Percentiles rank a stretch among this genome's conserved stretches.
These are phyloP conservation scores for Pyrenopolyporus hunteri DNA, from an alignment of 495 filamentous ascomycete genomes.

Conservation along the genomic window DNA sequence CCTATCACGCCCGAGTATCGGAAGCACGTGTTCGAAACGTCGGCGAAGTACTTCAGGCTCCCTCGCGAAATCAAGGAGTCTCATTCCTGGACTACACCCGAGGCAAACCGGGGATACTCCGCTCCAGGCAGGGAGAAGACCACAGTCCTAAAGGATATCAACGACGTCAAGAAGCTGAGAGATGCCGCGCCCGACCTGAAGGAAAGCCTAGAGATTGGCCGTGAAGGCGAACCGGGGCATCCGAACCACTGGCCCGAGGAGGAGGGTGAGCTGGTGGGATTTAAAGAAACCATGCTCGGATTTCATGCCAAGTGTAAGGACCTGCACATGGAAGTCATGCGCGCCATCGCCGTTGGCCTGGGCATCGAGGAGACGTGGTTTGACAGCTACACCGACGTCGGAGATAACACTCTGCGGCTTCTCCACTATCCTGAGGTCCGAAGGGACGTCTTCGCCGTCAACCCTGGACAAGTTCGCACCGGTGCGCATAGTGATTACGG, in stretches of 20 bases:
- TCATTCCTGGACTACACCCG: slow-evolving; percentile 71
- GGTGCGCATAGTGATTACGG: slow-evolving; percentile 92
- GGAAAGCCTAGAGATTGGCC: slow-evolving; percentile 83
- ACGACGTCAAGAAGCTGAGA: slow-evolving; percentile 65
- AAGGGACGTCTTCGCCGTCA: slow-evolving; percentile 70
- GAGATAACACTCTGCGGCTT: slow-evolving; percentile 87
- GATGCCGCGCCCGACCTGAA: slow-evolving; percentile 75
- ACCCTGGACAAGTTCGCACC: slow-evolving; percentile 77
- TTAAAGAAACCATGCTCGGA: slow-evolving; percentile 71
- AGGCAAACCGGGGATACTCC: slow-evolving; percentile 81
- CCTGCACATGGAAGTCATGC: slow-evolving; percentile 82
- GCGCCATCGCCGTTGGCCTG: slow-evolving; percentile 85
- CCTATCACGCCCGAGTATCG: slow-evolving; percentile 68
- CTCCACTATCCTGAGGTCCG: slow-evolving; percentile 83
- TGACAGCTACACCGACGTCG: slow-evolving; percentile 71
- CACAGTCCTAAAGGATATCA: slow-evolving; percentile 60
- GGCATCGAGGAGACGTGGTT: slow-evolving; percentile 76
- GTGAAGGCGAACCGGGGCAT: slow-evolving; percentile 67
- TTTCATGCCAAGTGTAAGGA: slow-evolving; percentile 77
- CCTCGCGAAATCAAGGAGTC: slow-evolving; percentile 71
- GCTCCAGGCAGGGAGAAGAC: slow-evolving; percentile 80
- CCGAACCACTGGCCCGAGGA: slow-evolving; percentile 85
- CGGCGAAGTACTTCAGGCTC: slow-evolving; percentile 77
- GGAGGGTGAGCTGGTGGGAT: slow-evolving; percentile 66
- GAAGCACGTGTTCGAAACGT: slow-evolving; percentile 68